These are phyloP conservation scores for Talaromyces sp. DNA, from an alignment of 2,329 filamentous ascomycete species.

Conservation along the genomic window DNA sequence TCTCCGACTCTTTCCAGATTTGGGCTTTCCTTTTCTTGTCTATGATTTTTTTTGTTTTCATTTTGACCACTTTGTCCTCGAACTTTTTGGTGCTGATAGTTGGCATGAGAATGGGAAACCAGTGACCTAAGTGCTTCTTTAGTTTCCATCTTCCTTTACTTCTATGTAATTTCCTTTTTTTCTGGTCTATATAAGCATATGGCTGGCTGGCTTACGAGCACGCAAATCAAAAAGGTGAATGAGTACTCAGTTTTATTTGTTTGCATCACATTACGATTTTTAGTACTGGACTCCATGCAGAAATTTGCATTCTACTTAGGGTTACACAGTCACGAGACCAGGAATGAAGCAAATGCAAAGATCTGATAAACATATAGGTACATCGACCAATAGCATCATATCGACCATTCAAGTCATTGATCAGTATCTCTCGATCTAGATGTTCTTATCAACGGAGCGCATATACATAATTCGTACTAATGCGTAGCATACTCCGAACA, in stretches of 20 bases:
- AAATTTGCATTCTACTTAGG: neutral
- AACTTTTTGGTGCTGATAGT: neutral
- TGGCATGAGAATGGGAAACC: neutral
- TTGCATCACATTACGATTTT: neutral
- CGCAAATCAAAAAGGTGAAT: slow-evolving; percentile 1
- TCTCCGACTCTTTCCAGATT: neutral
- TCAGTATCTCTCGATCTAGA: neutral
- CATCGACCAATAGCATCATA: neutral
- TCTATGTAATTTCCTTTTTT: slow-evolving; percentile 7
- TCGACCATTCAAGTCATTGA: neutral
- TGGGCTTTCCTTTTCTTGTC: slow-evolving; percentile 13
- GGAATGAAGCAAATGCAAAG: neutral
- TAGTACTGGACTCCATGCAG: neutral
- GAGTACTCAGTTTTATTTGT: neutral
- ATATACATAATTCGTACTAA: neutral
- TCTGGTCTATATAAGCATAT: neutral
- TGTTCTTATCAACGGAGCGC: neutral
- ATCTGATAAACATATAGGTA: neutral
- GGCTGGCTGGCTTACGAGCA: neutral
- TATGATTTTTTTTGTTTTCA: neutral
- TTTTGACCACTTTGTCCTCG: neutral
- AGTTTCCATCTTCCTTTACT: neutral
- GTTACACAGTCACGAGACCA: slow-evolving; percentile 5
- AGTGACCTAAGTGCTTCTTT: neutral
- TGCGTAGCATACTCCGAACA: neutral